Evolutionary conservation across 2,329 filamentous ascomycete species (phyloP).

Genomic region (Elsinoe ampelina): DNA sequence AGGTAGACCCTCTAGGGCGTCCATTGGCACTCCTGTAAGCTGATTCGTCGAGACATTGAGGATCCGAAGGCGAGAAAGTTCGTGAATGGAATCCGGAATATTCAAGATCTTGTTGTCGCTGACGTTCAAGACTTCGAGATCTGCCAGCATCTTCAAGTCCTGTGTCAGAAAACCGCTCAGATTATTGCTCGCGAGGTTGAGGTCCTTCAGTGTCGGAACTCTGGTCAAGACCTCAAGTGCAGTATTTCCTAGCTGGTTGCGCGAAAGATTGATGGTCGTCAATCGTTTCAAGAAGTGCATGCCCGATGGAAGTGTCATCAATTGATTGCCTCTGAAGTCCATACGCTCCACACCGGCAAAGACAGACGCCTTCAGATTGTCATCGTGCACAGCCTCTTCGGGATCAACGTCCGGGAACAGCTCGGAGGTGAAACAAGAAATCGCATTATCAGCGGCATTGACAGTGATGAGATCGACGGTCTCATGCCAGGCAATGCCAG

Average conservation of each 20-base stretch:
- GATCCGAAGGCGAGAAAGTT: constrained; percentile 59
- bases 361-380: constrained; percentile 63
- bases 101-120: constrained; percentile 68
- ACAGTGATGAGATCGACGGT: constrained; percentile 78
- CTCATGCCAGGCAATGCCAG: constrained; percentile 74
- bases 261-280: constrained; percentile 64
- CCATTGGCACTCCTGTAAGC: constrained; percentile 62
- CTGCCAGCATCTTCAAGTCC: constrained; percentile 53
- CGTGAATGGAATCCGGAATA: constrained; percentile 58
- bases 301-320: constrained; percentile 65
- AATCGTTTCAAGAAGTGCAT: constrained; percentile 63
- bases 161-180: constrained; percentile 59
- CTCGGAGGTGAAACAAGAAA: constrained; percentile 61
- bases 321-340: constrained; percentile 76
- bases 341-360: constrained; percentile 74
- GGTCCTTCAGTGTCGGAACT: constrained; percentile 61
- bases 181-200: constrained; percentile 72
- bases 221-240: constrained; percentile 65
- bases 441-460: constrained; percentile 80
- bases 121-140: constrained; percentile 72
- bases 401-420: constrained; percentile 64
- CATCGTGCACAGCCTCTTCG: constrained; percentile 50
- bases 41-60: constrained; percentile 75
- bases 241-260: constrained; percentile 65
- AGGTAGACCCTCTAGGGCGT: constrained; percentile 56